phyloP scores from a whole-genome alignment of 495 filamentous ascomycete genomes.

The Margaritispora aquatica region DNA sequence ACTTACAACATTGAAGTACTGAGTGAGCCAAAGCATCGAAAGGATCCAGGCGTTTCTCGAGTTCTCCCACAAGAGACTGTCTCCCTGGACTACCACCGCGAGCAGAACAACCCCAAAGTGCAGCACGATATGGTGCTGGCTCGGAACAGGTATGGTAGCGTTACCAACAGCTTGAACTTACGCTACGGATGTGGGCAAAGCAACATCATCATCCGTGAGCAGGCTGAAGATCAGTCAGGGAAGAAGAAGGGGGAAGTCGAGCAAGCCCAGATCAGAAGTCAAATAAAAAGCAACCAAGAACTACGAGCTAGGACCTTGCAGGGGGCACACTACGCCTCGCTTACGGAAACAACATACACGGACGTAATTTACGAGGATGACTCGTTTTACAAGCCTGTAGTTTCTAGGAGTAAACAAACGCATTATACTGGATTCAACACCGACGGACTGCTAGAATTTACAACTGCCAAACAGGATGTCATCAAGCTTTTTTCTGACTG shows the following conservation, averaged over 20 bases:
- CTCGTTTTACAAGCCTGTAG: not conserved
- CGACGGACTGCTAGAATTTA: not conserved
- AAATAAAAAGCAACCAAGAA: not conserved
- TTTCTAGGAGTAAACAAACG: not conserved
- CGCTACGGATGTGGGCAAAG: not conserved
- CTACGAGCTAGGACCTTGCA: not conserved
- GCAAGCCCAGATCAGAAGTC: too few relatives aligned
- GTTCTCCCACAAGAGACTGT: not conserved
- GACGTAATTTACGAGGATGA: not conserved
- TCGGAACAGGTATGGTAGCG: not conserved
- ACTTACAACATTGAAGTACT: not conserved
- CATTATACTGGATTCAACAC: not conserved
- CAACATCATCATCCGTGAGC: too few relatives aligned
- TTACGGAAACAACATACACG: not conserved
- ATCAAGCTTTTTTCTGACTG: not conserved
- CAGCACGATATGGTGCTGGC: not conserved
- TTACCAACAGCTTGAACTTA: not conserved
- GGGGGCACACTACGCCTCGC: not conserved
- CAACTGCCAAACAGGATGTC: not conserved
- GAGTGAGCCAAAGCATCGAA: not conserved
- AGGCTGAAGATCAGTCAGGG: too few relatives aligned
- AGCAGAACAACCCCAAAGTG: not conserved
- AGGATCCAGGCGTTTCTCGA: constrained; percentile 1
- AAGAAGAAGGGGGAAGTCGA: too few relatives aligned
- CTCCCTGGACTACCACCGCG: not conserved